Evolutionary conservation across 306 rosid species (phyloP).

Genomic region (Inga laurina): DNA sequence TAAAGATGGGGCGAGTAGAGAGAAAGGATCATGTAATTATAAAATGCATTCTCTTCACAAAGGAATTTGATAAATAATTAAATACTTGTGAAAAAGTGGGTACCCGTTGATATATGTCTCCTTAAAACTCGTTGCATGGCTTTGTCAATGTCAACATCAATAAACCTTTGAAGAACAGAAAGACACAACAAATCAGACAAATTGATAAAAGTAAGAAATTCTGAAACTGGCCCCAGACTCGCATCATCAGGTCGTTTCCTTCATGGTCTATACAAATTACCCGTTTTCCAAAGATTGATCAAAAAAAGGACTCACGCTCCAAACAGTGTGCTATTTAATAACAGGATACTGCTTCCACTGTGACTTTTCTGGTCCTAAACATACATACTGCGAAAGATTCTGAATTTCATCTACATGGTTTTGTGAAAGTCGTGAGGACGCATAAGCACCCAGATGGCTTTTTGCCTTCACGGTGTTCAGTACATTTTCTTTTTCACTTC

Average conservation of each 20-base stretch:
- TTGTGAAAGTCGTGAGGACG: neutral
- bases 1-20: neutral
- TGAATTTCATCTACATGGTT: neutral
- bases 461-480: neutral
- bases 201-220: neutral
- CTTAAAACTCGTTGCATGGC: conserved; percentile 83
- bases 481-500: neutral
- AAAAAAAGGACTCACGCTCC: neutral
- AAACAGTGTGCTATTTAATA: neutral
- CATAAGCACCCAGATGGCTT: neutral
- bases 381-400: neutral
- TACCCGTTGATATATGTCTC: conserved; percentile 91
- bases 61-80: conserved; percentile 7
- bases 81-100: conserved; percentile 4
- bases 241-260: conserved; percentile 1
- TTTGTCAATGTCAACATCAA: conserved; percentile 68
- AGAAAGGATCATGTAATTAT: conserved; percentile 8
- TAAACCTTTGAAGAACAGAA: conserved; percentile 55
- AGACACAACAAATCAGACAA: conserved; percentile 27
- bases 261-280: neutral
- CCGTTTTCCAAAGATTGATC: neutral
- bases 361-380: neutral
- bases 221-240: neutral
- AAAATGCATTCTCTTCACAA: neutral
- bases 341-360: neutral